Evolutionary conservation across 2,329 filamentous ascomycete species (phyloP), one percentile per base, ranked within the genome.

Genomic region (Teratosphaeriaceae sp.): DNA sequence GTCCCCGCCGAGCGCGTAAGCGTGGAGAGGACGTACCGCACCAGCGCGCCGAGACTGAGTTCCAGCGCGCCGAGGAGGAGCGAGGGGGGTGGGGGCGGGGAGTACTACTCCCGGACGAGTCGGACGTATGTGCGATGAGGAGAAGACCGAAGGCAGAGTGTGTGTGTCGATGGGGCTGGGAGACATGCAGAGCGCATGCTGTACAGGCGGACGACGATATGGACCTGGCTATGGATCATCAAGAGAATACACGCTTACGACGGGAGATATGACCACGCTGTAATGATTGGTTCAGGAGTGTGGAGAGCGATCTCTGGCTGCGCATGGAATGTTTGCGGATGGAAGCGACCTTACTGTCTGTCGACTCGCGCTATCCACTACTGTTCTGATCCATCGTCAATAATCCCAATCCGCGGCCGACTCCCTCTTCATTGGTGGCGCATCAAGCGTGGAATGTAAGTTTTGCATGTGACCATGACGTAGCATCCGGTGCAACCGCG

Each of bases 81-180:
- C 16, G n/a, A 12, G 9, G 5, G 37, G 19, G 30, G 7, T 16
- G 30, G 30, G 9, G 8, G 18, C 7, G 24, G 38, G 26, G 38
- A 41, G 3, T 31, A 33, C 18, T 33, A 57, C 29, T 22, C 46
- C 33, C 46, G 48, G 44, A 56, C 50, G 38, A 58, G 51, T 27
- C 40, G 52, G 45, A 58, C 50, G 15, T 55, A 55, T 49, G 56
- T 56, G n/a, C n/a, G n/a, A n/a, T n/a, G 5, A 5, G 38, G 29
- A 33, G 38, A 41, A 16, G 38, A 8, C 19, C 48, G 24, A 4
- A 5, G 51, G 40, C 51, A 43, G 44, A 16, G 31, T 6, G 38
- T 5, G 42, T 31, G 7, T 19, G 22, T 22, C 3, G 15, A 21
- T 20, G 21, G 21, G 24, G 22, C 23, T 2, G 31, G 29, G n/a